Evolutionary conservation across 352 stramenopile genomes (phyloP), one percentile per base, ranked within the genome.

Genomic region (Phytophthora pluvialis): DNA sequence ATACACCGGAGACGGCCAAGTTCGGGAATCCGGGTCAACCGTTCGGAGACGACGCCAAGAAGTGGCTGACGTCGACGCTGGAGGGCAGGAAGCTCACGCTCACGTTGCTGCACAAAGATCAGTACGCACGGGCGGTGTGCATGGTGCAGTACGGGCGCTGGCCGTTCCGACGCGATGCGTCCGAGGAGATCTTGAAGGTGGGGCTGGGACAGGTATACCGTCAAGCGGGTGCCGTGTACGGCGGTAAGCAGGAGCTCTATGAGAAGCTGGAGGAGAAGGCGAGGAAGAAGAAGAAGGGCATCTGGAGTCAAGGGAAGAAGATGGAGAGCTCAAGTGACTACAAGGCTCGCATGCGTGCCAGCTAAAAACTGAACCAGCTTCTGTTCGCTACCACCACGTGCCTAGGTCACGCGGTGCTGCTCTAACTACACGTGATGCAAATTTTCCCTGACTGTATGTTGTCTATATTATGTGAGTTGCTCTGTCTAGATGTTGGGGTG

Each of bases 1-100:
- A 96, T 64, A 92, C 85, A 9, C 87, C 89, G 5, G 89, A 97
- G 70, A 94, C 83, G 10, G 79, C 89, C 51, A 94, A 97, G 65
- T 95, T 95, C 52, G 89, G 87, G 12, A 90, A 88, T 21, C 53
- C 66, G 0, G 83, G 84, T 5, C 86, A 95, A 73, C 81, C 86
- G 10, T 94, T 90, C 38, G 87, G 87, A 32, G 82, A 89, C 13
- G 84, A 94, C 4, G 89, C 87, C 36, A 95, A 94, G 64, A 73
- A 72, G 57, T 95, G 86, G 79, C 76, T 94, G 13, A 47, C 55
- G 0, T 50, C 75, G 8, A 62, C 75, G 36, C 47, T 97, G 7
- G 67, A 81, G 2, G 78, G 75, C 31, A 66, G 70, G 38, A 77
- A 70, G 25, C 73, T 97, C 26, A 89, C 73, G 54, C 72, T 97